Conservation (phyloP, 192 early-diverging fungal genomes). For the Entomortierella beljakovae region DNA sequence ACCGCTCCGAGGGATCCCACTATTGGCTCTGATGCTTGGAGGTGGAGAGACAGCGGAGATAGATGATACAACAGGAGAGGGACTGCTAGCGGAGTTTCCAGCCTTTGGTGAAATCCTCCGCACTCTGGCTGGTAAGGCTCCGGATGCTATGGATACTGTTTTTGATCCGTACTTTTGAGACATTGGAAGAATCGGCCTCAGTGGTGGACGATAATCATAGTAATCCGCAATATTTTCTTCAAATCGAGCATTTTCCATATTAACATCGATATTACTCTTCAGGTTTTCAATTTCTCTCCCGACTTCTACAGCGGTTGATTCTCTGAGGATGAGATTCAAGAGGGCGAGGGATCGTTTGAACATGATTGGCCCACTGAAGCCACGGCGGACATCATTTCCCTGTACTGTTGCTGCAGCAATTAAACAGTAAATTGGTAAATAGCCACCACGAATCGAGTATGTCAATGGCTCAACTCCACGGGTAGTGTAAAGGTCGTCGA, state of each 20-base stretch:
- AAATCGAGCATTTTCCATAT: slow-evolving; percentile 12
- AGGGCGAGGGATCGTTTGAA: slow-evolving; percentile 30
- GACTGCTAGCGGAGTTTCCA: not conserved
- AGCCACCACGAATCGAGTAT: slow-evolving; percentile 61
- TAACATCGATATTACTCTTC: slow-evolving; percentile 27
- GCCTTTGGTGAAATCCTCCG: slow-evolving; percentile 44
- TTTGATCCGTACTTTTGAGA: slow-evolving; percentile 40
- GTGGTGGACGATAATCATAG: slow-evolving; percentile 30
- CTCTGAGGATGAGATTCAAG: slow-evolving; percentile 24
- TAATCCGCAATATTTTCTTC: not conserved
- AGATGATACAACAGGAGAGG: not conserved
- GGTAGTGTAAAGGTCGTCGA: slow-evolving; percentile 53
- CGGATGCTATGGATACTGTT: slow-evolving; percentile 14
- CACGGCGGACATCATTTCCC: slow-evolving; percentile 34
- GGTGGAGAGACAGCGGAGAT: not conserved
- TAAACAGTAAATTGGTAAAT: slow-evolving; percentile 61
- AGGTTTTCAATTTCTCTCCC: slow-evolving; percentile 32
- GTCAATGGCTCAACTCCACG: slow-evolving; percentile 51
- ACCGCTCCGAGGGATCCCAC: not conserved
- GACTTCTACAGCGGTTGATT: slow-evolving; percentile 35
- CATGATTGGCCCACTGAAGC: slow-evolving; percentile 33
- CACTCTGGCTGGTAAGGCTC: slow-evolving; percentile 21
- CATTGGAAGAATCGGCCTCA: slow-evolving; percentile 47
- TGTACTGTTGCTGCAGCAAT: slow-evolving; percentile 61
- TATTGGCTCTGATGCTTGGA: not conserved